These are phyloP conservation scores for Chenopodium berlandieri DNA, from an alignment of 148 eudicot genomes.

Conservation along the genomic window DNA sequence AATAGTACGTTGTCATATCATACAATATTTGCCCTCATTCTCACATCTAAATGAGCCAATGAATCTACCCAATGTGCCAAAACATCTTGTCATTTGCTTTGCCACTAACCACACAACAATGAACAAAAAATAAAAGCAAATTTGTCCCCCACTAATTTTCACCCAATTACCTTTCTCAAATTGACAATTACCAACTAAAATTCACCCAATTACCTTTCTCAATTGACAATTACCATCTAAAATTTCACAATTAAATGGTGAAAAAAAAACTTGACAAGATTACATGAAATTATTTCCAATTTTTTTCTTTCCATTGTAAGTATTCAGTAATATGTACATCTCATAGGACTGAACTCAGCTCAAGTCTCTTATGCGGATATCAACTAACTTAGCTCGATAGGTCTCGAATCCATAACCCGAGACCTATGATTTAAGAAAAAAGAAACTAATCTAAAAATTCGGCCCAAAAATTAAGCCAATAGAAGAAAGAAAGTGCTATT, in stretches of 20 bases:
- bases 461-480: neutral
- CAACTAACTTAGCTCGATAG: neutral
- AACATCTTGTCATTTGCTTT: neutral
- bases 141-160: constrained; percentile 3
- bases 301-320: neutral
- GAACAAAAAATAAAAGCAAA: neutral
- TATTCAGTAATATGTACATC: constrained; percentile 28
- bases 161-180: neutral
- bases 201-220: no score
- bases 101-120: neutral
- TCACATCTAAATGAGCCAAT: neutral
- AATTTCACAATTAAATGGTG: no score
- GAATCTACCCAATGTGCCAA: constrained; percentile 23
- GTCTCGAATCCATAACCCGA: neutral
- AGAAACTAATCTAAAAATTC: neutral
- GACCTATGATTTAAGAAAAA: neutral
- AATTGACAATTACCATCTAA: no score
- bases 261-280: no score
- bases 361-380: neutral
- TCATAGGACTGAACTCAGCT: neutral
- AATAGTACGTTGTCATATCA: neutral
- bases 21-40: neutral
- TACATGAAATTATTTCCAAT: neutral
- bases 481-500: neutral
- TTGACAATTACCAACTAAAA: no score